Evolutionary conservation across 2,329 filamentous ascomycete genomes (phyloP).

Genomic region (Pseudogymnoascus sp.): DNA sequence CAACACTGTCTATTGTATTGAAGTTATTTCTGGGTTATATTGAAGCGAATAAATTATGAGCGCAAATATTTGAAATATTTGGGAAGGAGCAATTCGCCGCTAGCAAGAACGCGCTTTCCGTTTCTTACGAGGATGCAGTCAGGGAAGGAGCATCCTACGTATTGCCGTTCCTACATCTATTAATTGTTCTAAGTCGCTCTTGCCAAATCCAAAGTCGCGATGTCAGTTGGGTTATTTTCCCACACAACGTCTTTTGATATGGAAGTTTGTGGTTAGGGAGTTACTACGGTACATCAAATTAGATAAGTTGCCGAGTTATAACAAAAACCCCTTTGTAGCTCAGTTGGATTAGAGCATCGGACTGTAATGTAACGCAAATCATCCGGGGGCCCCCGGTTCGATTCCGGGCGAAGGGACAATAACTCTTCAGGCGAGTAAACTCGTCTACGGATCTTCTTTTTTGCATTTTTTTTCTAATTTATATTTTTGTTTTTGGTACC

Average conservation of each 20-base stretch:
- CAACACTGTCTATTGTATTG: too few relatives aligned
- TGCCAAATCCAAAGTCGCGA: background rate
- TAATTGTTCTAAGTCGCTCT: background rate
- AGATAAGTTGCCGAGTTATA: too few relatives aligned
- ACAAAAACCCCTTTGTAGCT: slow-evolving; percentile 7
- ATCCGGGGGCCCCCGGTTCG: slow-evolving; percentile 8
- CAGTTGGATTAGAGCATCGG: slow-evolving; percentile 8
- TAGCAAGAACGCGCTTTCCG: background rate
- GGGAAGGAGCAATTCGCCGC: background rate
- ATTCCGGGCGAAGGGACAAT: slow-evolving; percentile 7
- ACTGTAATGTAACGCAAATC: slow-evolving; percentile 2
- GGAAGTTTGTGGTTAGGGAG: too few relatives aligned
- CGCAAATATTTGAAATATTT: background rate
- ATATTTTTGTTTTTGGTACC: background rate
- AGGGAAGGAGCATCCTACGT: background rate
- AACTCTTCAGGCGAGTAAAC: slow-evolving; percentile 5
- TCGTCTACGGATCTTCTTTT: background rate
- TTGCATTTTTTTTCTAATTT: background rate
- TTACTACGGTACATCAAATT: background rate
- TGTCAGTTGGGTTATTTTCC: background rate
- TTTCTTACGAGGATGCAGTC: background rate
- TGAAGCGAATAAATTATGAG: background rate
- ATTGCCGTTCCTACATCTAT: background rate
- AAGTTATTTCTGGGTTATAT: background rate
- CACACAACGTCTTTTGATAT: too few relatives aligned